Conservation (phyloP, 352 stramenopile species). For the Phytophthora kernoviae region DNA sequence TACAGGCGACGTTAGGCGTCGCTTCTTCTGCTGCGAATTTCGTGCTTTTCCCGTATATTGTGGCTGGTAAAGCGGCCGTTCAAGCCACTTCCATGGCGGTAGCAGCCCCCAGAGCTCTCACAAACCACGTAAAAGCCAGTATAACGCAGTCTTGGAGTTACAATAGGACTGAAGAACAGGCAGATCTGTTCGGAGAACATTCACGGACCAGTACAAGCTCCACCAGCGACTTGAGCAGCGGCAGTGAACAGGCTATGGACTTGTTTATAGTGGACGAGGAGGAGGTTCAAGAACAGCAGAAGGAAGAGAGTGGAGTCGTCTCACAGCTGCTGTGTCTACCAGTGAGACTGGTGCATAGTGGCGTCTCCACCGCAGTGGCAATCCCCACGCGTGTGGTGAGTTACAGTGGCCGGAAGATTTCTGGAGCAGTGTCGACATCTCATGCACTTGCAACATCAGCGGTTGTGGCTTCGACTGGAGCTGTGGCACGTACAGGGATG, state of each 20-base stretch:
- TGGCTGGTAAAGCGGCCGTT: slow-evolving; percentile 59
- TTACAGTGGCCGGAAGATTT: slow-evolving; percentile 67
- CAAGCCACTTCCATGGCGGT: slow-evolving; percentile 64
- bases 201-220: slow-evolving; percentile 20
- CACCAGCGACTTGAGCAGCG: slow-evolving; percentile 24
- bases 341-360: slow-evolving; percentile 58
- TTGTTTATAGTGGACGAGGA: slow-evolving; percentile 15
- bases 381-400: slow-evolving; percentile 52
- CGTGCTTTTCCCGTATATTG: slow-evolving; percentile 66
- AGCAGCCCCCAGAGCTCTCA: slow-evolving; percentile 60
- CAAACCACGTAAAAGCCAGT: slow-evolving; percentile 52
- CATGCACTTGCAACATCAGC: slow-evolving; percentile 64
- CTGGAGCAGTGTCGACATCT: slow-evolving; percentile 57
- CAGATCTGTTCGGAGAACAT: slow-evolving; percentile 61
- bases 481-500: slow-evolving; percentile 57
- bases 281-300: slow-evolving; percentile 1
- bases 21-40: slow-evolving; percentile 63
- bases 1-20: slow-evolving; percentile 61
- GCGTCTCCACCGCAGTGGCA: slow-evolving; percentile 59
- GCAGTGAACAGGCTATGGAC: slow-evolving; percentile 23
- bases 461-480: slow-evolving; percentile 53
- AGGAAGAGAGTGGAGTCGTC: slow-evolving; percentile 31
- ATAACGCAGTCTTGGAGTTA: slow-evolving; percentile 33
- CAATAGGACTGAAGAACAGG: slow-evolving; percentile 8
- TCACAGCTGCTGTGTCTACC: slow-evolving; percentile 67